Conservation (phyloP, 2,329 filamentous ascomycete genomes). For the Myriosclerotinia scirpicola region DNA sequence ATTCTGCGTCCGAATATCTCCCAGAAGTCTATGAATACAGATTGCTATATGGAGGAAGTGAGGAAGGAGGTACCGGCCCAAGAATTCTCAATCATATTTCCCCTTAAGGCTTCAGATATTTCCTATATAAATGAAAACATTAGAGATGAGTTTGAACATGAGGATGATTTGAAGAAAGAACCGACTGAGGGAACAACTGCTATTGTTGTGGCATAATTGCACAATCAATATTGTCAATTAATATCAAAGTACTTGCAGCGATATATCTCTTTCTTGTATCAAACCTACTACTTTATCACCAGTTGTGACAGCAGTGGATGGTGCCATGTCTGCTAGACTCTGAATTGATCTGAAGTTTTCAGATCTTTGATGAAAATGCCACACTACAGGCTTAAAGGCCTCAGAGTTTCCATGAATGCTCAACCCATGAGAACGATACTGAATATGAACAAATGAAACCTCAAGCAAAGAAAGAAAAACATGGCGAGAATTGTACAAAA, state of each 20-base stretch:
- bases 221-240: slow-evolving; percentile 49
- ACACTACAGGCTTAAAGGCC: background rate
- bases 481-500: background rate
- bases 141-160: slow-evolving; percentile 26
- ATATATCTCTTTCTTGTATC: slow-evolving; percentile 4
- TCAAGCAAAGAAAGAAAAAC: background rate
- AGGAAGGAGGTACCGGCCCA: slow-evolving; percentile 68
- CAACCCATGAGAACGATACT: background rate
- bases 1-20: slow-evolving; percentile 31
- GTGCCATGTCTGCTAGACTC: background rate
- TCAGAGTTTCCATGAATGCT: background rate
- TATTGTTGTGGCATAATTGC: slow-evolving; percentile 64
- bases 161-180: slow-evolving; percentile 7
- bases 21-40: slow-evolving; percentile 40
- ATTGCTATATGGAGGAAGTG: slow-evolving; percentile 56
- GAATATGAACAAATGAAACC: background rate
- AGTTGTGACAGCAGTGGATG: background rate
- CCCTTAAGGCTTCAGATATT: slow-evolving; percentile 54
- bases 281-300: background rate
- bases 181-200: slow-evolving; percentile 32
- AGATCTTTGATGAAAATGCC: background rate
- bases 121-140: slow-evolving; percentile 39
- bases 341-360: background rate
- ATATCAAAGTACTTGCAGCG: slow-evolving; percentile 4
- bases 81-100: slow-evolving; percentile 59